phyloP scores from a whole-genome alignment of 2,329 filamentous ascomycete species.

The Nemania sp. region DNA sequence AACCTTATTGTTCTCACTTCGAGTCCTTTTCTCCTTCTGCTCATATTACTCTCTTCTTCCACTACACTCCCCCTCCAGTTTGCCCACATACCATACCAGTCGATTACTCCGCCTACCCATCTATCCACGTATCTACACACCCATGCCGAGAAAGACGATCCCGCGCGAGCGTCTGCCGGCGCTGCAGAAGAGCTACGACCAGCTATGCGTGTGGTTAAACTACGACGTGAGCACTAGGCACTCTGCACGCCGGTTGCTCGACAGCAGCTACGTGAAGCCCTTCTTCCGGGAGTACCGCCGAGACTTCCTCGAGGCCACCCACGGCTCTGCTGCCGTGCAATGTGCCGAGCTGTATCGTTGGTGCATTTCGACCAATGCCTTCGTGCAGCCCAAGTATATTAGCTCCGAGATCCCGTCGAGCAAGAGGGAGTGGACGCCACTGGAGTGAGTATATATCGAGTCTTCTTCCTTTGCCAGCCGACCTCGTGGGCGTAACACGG shows the following conservation, averaged over 20 bases:
- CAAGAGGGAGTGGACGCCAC: slow-evolving; percentile 44
- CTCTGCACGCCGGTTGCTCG: slow-evolving; percentile 39
- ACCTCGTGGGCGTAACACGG: not conserved
- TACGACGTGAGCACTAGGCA: slow-evolving; percentile 41
- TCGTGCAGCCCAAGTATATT: slow-evolving; percentile 38
- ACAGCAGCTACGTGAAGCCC: slow-evolving; percentile 44
- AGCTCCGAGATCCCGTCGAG: slow-evolving; percentile 10
- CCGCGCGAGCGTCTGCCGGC: slow-evolving; percentile 38
- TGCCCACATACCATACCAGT: no score
- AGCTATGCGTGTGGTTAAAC: slow-evolving; percentile 45
- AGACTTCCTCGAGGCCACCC: slow-evolving; percentile 45
- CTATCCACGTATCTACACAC: not conserved
- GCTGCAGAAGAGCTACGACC: slow-evolving; percentile 42
- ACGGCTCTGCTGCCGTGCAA: slow-evolving; percentile 39
- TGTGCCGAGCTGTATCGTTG: slow-evolving; percentile 40
- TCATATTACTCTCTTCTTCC: not conserved
- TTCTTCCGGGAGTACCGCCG: slow-evolving; percentile 49
- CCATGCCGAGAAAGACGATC: slow-evolving; percentile 39
- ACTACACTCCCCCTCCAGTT: not conserved
- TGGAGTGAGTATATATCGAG: slow-evolving; percentile 39
- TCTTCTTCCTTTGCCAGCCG: not conserved
- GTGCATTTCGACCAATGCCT: slow-evolving; percentile 40
- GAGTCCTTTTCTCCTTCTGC: not conserved
- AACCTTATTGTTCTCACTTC: slow-evolving; percentile 8
- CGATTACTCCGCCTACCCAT: not conserved